These are phyloP conservation scores for Nemania diffusa DNA, from an alignment of 2,329 filamentous ascomycete species.

Conservation along the genomic window DNA sequence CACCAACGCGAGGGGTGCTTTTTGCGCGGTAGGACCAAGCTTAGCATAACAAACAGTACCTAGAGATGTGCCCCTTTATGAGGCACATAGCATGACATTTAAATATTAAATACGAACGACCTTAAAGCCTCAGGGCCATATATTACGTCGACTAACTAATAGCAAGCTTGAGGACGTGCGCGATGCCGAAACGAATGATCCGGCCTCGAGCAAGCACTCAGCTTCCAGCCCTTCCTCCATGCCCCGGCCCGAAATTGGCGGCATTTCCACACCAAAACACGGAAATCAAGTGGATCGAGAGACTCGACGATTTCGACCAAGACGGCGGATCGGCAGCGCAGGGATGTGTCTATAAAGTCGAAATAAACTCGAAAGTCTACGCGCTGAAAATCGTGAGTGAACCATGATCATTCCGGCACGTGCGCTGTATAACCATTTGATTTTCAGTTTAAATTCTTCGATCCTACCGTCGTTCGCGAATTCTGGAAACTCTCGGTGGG, in stretches of 20 bases:
- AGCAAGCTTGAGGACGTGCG: background rate
- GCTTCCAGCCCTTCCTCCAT: conserved; percentile 6
- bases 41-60: no score
- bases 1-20: no score
- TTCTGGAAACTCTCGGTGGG: background rate
- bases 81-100: no score
- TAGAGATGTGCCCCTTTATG: no score
- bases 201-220: background rate
- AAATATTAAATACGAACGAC: no score
- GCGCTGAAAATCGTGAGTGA: conserved; percentile 17
- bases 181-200: conserved; percentile 5
- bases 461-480: background rate
- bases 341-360: conserved; percentile 11
- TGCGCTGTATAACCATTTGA: conserved; percentile 7
- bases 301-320: conserved; percentile 3
- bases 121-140: no score
- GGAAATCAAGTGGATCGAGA: conserved; percentile 13
- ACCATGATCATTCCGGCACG: background rate
- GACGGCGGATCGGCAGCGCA: background rate
- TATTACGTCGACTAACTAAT: no score
- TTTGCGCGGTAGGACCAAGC: no score
- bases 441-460: conserved; percentile 20
- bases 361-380: conserved; percentile 15
- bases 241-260: conserved; percentile 10
- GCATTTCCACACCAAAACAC: conserved; percentile 8